A percentile compares a stretch with the other conserved stretches of the same genome.
Evolutionary conservation across 306 rosid genomes (phyloP).

Genomic region (Neltuma alba): DNA sequence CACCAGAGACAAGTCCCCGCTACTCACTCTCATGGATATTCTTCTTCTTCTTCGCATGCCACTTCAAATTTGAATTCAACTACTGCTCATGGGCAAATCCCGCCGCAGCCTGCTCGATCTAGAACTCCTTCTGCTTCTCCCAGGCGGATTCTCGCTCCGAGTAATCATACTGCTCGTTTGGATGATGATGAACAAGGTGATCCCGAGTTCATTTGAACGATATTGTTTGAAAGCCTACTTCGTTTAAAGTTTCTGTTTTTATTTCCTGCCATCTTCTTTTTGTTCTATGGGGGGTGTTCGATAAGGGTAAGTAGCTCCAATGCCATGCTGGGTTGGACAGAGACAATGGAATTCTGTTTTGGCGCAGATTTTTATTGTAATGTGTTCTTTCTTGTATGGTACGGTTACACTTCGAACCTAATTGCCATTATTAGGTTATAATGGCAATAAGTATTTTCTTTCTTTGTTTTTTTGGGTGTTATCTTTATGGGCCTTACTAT

Average conservation of each 20-base stretch:
- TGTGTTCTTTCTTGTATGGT: background rate
- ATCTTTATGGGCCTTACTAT: background rate
- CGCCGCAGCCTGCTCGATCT: constrained; percentile 38
- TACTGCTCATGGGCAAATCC: constrained; percentile 32
- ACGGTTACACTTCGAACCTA: background rate
- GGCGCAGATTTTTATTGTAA: background rate
- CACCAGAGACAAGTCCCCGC: background rate
- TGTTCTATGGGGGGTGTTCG: background rate
- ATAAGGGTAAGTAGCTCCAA: background rate
- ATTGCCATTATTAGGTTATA: background rate
- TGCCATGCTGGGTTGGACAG: background rate
- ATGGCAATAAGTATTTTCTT: background rate
- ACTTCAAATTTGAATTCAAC: constrained; percentile 9
- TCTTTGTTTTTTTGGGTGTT: background rate
- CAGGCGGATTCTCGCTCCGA: constrained; percentile 54
- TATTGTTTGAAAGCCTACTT: background rate
- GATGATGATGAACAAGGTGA: constrained; percentile 52
- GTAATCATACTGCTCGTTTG: constrained; percentile 39
- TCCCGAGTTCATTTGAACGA: background rate
- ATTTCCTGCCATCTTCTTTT: background rate
- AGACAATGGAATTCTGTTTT: background rate
- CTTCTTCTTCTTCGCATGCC: background rate
- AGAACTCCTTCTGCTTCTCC: constrained; percentile 43
- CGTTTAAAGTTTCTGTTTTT: background rate
- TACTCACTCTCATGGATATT: background rate